A percentile compares a stretch with the other conserved stretches of the same genome.
Conservation (phyloP, 2,329 filamentous ascomycete genomes). For the Diaporthe vaccinii region DNA sequence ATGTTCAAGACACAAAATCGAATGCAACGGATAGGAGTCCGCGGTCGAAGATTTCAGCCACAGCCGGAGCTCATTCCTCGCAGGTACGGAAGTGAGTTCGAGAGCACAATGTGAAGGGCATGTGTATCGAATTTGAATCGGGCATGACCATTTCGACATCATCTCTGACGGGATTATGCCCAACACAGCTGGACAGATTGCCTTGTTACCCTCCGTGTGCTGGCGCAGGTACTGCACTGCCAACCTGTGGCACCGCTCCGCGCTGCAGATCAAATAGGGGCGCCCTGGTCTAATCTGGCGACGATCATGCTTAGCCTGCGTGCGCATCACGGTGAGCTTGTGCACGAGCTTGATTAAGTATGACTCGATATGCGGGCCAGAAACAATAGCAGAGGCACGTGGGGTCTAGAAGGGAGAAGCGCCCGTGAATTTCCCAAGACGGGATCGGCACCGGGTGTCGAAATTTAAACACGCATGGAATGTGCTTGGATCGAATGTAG, state of each 20-base stretch:
- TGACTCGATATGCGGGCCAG: slow-evolving; percentile 19
- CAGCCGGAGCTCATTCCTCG: not conserved
- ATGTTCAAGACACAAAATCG: not conserved
- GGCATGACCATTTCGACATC: not conserved
- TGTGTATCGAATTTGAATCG: not conserved
- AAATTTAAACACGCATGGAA: slow-evolving; percentile 20
- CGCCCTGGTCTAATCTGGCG: not conserved
- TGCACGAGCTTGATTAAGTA: slow-evolving; percentile 19
- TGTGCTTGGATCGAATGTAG: slow-evolving; percentile 24
- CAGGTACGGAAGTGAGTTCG: not conserved
- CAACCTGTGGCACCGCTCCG: not conserved
- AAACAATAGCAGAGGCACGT: not conserved
- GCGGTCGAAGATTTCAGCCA: not conserved
- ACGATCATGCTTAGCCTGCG: not conserved
- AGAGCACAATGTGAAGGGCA: not conserved
- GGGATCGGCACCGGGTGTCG: slow-evolving; percentile 7
- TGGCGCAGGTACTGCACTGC: not conserved
- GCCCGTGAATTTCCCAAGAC: slow-evolving; percentile 18
- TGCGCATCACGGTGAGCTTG: slow-evolving; percentile 8
- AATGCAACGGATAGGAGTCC: not conserved
- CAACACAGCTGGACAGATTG: not conserved
- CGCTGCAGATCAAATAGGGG: slow-evolving; percentile 15
- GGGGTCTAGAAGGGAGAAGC: slow-evolving; percentile 2
- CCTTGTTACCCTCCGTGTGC: not conserved
- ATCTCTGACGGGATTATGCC: not conserved